These are phyloP conservation scores for Plasmodiophora brassicae DNA, from an alignment of 208 protist species.

Conservation along the genomic window DNA sequence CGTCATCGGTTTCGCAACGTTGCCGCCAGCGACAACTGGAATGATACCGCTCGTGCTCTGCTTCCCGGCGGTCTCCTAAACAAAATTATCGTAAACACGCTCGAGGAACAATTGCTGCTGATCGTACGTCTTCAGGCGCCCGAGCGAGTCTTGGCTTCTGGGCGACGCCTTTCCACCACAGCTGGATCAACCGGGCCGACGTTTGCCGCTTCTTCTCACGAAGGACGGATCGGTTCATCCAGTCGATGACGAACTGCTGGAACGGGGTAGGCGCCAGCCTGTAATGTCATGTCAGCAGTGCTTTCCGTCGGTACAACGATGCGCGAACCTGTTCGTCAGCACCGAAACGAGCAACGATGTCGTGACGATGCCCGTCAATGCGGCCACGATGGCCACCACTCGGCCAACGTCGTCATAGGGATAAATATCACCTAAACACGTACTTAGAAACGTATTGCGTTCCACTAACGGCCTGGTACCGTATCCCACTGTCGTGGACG, in stretches of 20 bases:
- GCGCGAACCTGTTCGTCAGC: constrained; percentile 18
- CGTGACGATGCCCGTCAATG: not conserved
- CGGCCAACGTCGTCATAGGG: not conserved
- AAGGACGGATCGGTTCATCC: not conserved
- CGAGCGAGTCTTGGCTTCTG: too few relatives aligned
- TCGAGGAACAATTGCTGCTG: too few relatives aligned
- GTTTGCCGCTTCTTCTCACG: not conserved
- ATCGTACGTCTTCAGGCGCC: too few relatives aligned
- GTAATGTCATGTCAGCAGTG: too few relatives aligned
- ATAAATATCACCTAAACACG: not conserved
- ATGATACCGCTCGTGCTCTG: too few relatives aligned
- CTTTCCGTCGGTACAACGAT: too few relatives aligned
- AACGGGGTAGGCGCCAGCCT: constrained; percentile 5
- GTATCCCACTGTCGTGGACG: constrained; percentile 4
- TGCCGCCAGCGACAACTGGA: too few relatives aligned
- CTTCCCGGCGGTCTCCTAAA: too few relatives aligned
- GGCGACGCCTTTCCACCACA: not conserved
- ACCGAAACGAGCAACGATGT: constrained; percentile 18
- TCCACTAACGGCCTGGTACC: not conserved
- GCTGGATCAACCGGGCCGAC: not conserved
- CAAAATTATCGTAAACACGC: too few relatives aligned
- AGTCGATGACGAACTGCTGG: constrained; percentile 28
- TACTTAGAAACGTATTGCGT: not conserved
- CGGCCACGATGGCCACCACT: not conserved
- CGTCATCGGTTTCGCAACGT: too few relatives aligned